Evolutionary conservation across 192 early-diverging fungal species (phyloP).

Genomic region (Coemansia brasiliensis): DNA sequence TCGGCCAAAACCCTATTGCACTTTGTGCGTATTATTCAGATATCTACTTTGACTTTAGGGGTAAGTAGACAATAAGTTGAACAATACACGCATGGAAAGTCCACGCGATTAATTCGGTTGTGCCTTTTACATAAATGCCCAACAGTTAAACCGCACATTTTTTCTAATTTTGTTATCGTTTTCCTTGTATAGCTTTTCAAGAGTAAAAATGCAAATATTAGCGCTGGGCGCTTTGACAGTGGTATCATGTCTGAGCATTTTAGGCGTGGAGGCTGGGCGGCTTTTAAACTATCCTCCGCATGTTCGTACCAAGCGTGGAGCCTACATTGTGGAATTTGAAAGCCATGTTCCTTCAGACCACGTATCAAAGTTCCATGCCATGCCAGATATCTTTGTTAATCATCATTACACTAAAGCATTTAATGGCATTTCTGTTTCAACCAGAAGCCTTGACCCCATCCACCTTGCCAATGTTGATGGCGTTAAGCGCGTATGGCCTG

Average conservation of each 20-base stretch:
- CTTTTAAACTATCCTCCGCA: conserved; percentile 15
- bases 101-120: background rate
- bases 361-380: conserved; percentile 9
- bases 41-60: background rate
- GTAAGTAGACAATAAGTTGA: background rate
- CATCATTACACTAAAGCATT: conserved; percentile 18
- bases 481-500: conserved; percentile 34
- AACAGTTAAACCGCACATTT: no score
- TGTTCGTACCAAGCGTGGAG: conserved; percentile 11
- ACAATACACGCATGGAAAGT: background rate
- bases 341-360: conserved; percentile 2
- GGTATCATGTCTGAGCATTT: background rate
- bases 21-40: background rate
- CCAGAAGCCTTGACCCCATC: background rate
- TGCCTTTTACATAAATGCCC: background rate
- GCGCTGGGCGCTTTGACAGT: conserved; percentile 1
- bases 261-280: background rate
- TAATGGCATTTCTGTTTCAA: conserved; percentile 24
- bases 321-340: conserved; percentile 40
- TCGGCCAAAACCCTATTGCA: background rate
- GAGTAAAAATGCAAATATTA: background rate
- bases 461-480: conserved; percentile 25
- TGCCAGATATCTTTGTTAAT: conserved; percentile 12
- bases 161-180: background rate
- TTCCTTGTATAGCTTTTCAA: background rate